A percentile compares a stretch with the other conserved stretches of the same genome.
These are phyloP conservation scores for Lathyrus sativus DNA, from an alignment of 306 rosid genomes.

Conservation along the genomic window DNA sequence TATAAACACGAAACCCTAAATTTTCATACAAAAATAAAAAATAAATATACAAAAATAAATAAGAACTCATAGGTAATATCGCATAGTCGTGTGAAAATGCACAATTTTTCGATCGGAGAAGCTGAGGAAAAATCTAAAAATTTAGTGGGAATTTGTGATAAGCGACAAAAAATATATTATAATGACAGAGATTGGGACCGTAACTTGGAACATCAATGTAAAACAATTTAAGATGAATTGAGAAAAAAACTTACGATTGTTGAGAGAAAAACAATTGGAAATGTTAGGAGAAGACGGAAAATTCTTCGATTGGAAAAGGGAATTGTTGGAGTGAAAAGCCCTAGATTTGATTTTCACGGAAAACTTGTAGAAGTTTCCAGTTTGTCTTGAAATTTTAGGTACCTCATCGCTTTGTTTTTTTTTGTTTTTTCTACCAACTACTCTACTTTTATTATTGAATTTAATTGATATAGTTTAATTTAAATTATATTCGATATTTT, in stretches of 20 bases:
- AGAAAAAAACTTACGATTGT: slow-evolving; percentile 39
- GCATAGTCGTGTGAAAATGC: background rate
- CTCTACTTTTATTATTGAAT: too few relatives aligned
- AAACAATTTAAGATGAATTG: background rate
- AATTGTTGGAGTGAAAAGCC: slow-evolving; percentile 11
- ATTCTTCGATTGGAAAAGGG: background rate
- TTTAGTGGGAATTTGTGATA: background rate
- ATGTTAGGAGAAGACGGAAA: background rate
- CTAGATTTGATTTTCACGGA: slow-evolving; percentile 23
- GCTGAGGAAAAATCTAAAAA: background rate
- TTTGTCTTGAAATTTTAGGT: background rate
- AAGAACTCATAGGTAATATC: background rate
- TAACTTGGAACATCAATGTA: too few relatives aligned
- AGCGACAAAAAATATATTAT: background rate
- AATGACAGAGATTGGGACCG: too few relatives aligned
- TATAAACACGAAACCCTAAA: slow-evolving; percentile 35
- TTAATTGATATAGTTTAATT: too few relatives aligned
- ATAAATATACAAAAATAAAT: background rate
- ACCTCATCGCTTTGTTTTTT: too few relatives aligned
- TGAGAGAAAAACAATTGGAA: too few relatives aligned
- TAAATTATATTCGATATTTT: too few relatives aligned
- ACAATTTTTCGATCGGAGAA: background rate
- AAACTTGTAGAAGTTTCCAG: slow-evolving; percentile 37
- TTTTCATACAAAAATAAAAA: background rate
- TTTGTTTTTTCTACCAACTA: too few relatives aligned